Evolutionary conservation across 176 grass and related monocot genomes (phyloP).

Genomic region (Olyra latifolia): DNA sequence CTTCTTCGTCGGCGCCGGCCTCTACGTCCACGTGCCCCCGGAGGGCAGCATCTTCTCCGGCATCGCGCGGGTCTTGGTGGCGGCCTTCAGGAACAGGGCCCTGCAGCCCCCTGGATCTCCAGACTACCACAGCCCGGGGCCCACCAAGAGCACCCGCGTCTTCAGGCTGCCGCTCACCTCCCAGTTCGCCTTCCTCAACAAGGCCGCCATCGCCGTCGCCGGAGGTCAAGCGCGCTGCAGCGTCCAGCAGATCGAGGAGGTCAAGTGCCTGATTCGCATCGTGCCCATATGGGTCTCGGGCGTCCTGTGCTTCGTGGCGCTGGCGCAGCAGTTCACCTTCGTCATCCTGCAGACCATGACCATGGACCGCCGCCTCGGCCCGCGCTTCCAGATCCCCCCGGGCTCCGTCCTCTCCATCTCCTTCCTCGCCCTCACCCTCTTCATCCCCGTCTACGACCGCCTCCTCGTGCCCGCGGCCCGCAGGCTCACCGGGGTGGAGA

Average conservation of each 20-base stretch:
- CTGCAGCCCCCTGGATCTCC: not conserved
- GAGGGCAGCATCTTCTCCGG: not conserved
- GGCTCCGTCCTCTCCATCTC: not conserved
- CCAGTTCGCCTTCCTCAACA: not conserved
- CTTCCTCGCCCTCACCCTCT: not conserved
- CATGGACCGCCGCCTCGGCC: not conserved
- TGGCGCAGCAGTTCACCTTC: not conserved
- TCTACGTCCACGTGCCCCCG: not conserved
- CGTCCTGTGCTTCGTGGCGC: not conserved
- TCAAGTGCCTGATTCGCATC: not conserved
- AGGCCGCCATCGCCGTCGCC: not conserved
- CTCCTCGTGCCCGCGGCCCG: not conserved
- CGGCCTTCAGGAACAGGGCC: not conserved
- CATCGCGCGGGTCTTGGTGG: not conserved
- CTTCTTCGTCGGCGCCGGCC: no score
- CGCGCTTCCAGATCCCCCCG: not conserved
- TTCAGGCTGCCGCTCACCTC: not conserved
- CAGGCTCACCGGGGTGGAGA: not conserved
- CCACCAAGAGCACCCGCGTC: not conserved
- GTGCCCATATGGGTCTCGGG: not conserved
- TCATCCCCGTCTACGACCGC: not conserved
- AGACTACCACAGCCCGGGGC: not conserved
- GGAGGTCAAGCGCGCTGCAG: no score
- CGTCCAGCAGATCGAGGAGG: not conserved
- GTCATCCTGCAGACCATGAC: not conserved